Conservation (phyloP, 73 alveolate species). For the Paramecium bursaria region DNA sequence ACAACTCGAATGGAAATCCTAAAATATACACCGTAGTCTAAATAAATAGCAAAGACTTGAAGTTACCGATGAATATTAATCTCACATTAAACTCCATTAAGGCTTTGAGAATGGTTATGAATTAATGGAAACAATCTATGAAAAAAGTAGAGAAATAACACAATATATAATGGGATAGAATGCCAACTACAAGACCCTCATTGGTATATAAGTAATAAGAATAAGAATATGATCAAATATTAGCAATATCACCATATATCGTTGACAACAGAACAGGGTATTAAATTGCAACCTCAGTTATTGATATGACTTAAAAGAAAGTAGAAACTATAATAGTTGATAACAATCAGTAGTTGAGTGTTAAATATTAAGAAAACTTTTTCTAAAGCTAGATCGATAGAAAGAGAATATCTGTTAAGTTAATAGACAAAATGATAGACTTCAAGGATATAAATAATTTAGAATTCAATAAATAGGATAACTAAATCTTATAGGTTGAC, state of each 20-base stretch:
- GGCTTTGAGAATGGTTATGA: neutral
- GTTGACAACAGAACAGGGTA: slow-evolving; percentile 42
- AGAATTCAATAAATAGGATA: neutral
- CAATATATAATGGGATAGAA: neutral
- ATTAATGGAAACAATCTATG: slow-evolving; percentile 18
- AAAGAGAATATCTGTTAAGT: neutral
- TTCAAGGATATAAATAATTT: slow-evolving; percentile 28
- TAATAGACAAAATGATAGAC: neutral
- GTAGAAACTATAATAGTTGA: neutral
- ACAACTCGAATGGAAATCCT: slow-evolving; percentile 11
- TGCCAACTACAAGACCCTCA: slow-evolving; percentile 17
- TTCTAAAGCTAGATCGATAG: neutral
- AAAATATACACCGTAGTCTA: neutral
- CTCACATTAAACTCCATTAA: slow-evolving; percentile 8
- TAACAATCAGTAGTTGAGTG: neutral
- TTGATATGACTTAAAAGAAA: slow-evolving; percentile 35
- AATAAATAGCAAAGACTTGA: slow-evolving; percentile 24
- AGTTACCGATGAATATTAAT: slow-evolving; percentile 45
- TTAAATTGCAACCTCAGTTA: slow-evolving; percentile 17
- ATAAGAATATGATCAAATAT: slow-evolving; percentile 12
- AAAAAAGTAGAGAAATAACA: neutral
- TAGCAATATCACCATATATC: slow-evolving; percentile 28
- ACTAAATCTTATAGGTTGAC: neutral
- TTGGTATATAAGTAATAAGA: no score
- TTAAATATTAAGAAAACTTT: slow-evolving; percentile 1